Percentiles rank a stretch among this genome's conserved stretches.
These are phyloP conservation scores for Chlamydomonas incerta DNA, from an alignment of 139 green algal species.

Conservation along the genomic window DNA sequence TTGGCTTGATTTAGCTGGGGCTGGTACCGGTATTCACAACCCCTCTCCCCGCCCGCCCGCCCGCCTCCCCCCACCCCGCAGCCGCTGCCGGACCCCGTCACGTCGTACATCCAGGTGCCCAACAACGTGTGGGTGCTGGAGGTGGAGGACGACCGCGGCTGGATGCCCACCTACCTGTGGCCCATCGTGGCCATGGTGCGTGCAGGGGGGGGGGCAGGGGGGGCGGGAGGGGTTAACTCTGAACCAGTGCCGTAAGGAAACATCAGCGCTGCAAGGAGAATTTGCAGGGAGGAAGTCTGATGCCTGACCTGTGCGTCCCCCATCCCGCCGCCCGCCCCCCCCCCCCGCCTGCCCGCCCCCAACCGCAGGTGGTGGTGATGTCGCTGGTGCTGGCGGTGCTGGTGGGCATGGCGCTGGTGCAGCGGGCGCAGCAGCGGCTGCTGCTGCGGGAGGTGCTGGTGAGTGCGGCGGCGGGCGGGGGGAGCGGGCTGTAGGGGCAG, in stretches of 20 bases:
- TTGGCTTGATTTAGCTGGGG: too few species aligned
- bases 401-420: constrained; percentile 46
- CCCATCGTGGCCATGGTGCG: constrained; percentile 39
- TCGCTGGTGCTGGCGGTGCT: constrained; percentile 43
- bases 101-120: constrained; percentile 16
- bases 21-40: too few species aligned
- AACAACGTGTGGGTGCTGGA: constrained; percentile 37
- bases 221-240: neutral
- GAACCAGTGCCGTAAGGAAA: too few species aligned
- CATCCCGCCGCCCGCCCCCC: neutral
- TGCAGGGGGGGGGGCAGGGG: neutral
- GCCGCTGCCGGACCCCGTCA: neutral
- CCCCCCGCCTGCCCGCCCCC: too few species aligned
- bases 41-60: neutral
- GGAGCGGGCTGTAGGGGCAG: neutral
- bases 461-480: neutral
- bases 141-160: constrained; percentile 21
- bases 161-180: constrained; percentile 16
- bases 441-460: constrained; percentile 60
- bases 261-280: too few species aligned
- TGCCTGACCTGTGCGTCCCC: neutral
- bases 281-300: too few species aligned
- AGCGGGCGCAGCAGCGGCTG: constrained; percentile 46
- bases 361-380: constrained; percentile 50
- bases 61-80: neutral